Base-by-base conservation (phyloP, 2,329 filamentous ascomycete species). In the Fusarium nematophilum region DNA sequence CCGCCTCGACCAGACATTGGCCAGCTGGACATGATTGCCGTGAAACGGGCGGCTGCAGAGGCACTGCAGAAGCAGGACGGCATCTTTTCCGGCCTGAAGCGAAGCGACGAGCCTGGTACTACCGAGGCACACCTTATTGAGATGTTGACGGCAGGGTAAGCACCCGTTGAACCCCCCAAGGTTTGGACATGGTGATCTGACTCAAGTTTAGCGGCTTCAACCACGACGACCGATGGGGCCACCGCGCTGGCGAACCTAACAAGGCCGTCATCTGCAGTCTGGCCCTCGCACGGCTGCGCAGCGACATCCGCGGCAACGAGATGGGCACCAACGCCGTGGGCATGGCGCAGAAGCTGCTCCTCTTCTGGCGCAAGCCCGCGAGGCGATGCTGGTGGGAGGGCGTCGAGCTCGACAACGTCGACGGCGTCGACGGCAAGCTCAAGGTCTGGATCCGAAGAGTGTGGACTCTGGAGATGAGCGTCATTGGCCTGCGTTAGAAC, bases 361-460 rank as follows among this genome's bases (percentile, higher is more conserved):
- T 99, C 4, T 99, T 99, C 81, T 99, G 95, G 95, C 87, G 95
- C 65, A 99, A 99, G 78, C 95, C 95, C 13, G 95, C 95, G 11
- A 83, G 95, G 58, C 86, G 95, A 74, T 99, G 95, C 81, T 99
- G 95, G 95, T 99, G 95, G 95, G 95, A 99, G 75, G 95, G 95
- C 18, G 90, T 99, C 30, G 93, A 98, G 75, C 82, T 99, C 37
- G 87, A 95, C 14, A 84, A 91, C 64, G 91, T 99, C 10, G 92
- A 96, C 44, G 95, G 95, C 11, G 90, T 98, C 7, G 87, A 96
- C 45, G 94, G 93, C 46, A 92, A 89, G 74, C 83, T 99, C 66
- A 99, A 99, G 79, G 93, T 99, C 54, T 99, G 95, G 95, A 98
- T 99, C 74, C 85, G 95, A 72, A 86, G 95, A 70, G 95, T 99